Evolutionary conservation across 73 alveolate species (phyloP).

Genomic region (Symbiodinium natans): DNA sequence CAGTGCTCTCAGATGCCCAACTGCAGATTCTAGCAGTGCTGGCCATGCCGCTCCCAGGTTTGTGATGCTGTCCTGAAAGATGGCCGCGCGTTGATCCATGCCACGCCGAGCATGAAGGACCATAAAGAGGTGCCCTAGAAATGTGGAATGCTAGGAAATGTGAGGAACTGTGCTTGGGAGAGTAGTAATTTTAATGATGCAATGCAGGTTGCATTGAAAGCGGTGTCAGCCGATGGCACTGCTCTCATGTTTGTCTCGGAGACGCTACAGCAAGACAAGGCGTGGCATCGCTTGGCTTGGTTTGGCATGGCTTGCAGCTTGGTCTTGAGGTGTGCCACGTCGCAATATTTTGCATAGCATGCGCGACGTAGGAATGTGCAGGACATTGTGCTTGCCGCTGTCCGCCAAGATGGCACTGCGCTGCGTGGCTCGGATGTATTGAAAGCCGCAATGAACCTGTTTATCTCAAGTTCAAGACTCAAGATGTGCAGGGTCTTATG

Average conservation of each 20-base stretch:
- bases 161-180: not conserved
- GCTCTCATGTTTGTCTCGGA: constrained; percentile 79
- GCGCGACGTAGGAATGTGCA: not conserved
- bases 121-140: constrained; percentile 19
- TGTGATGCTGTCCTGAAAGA: not conserved
- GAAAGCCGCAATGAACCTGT: no score
- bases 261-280: constrained; percentile 59
- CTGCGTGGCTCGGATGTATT: not conserved
- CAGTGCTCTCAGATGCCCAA: not conserved
- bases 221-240: constrained; percentile 36
- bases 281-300: not conserved
- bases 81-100: constrained; percentile 68
- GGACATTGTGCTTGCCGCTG: constrained; percentile 77
- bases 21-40: not conserved
- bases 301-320: not conserved
- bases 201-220: constrained; percentile 62
- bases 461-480: no score
- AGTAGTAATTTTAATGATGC: not conserved
- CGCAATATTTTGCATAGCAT: not conserved
- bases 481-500: no score
- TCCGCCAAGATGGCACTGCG: constrained; percentile 2
- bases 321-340: not conserved
- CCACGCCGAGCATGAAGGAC: constrained; percentile 10
- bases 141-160: not conserved
- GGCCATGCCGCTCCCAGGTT: not conserved